Evolutionary conservation across 495 filamentous ascomycete genomes (phyloP).

Genomic region (Durotheca rogersii): DNA sequence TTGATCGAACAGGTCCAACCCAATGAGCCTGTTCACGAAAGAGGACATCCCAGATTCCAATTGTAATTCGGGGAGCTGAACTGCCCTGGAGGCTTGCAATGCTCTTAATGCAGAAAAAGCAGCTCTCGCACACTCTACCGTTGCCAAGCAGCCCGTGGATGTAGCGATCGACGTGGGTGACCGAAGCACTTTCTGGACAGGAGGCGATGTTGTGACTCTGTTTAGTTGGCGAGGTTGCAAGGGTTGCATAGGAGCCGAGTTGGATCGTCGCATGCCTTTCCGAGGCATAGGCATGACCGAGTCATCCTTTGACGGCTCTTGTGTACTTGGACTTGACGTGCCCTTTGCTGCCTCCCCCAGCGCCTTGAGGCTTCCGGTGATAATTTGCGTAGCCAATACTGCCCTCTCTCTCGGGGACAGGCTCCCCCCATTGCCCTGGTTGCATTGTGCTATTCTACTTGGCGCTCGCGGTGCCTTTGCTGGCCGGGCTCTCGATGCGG

Average conservation of each 20-base stretch:
- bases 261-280: slow-evolving; percentile 46
- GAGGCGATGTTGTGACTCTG: slow-evolving; percentile 49
- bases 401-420: slow-evolving; percentile 63
- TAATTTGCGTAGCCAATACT: slow-evolving; percentile 75
- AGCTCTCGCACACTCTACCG: slow-evolving; percentile 74
- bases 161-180: slow-evolving; percentile 1
- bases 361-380: slow-evolving; percentile 72
- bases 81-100: slow-evolving; percentile 51
- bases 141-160: slow-evolving; percentile 42
- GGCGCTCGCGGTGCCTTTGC: slow-evolving; percentile 33
- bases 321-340: slow-evolving; percentile 20
- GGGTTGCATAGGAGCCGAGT: slow-evolving; percentile 50
- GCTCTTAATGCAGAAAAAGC: slow-evolving; percentile 70
- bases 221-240: slow-evolving; percentile 58
- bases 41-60: slow-evolving; percentile 81
- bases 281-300: slow-evolving; percentile 39
- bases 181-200: slow-evolving; percentile 16
- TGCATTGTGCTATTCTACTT: slow-evolving; percentile 22
- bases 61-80: slow-evolving; percentile 63
- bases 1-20: slow-evolving; percentile 68
- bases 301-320: slow-evolving; percentile 34
- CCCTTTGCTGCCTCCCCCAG: slow-evolving; percentile 71
- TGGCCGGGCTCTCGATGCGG: slow-evolving; percentile 38
- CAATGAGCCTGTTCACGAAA: slow-evolving; percentile 69
- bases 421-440: slow-evolving; percentile 33